These are phyloP conservation scores for Acanthamoeba polyphaga DNA, from an alignment of 208 protist species.

Conservation along the genomic window DNA sequence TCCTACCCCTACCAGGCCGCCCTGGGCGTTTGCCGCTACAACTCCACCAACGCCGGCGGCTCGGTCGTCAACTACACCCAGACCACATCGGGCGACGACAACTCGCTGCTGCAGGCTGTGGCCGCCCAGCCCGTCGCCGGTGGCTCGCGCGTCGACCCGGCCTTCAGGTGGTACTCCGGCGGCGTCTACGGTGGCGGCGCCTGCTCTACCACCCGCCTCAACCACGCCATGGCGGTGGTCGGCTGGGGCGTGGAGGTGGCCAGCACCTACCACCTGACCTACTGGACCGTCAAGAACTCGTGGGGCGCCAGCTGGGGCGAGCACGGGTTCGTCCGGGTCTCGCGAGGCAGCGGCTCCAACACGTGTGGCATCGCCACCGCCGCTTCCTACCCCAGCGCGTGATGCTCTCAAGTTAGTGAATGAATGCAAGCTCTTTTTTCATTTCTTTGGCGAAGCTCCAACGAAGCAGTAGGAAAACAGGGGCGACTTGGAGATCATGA, in stretches of 20 bases:
- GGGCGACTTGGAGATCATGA: conserved; percentile 19
- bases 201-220: conserved; percentile 88
- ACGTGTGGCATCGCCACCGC: conserved; percentile 70
- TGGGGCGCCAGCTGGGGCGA: neutral
- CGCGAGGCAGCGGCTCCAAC: conserved; percentile 14
- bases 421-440: no score
- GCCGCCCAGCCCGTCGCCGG: conserved; percentile 93
- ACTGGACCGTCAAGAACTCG: conserved; percentile 88
- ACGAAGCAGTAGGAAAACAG: conserved; percentile 19
- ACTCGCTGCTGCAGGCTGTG: conserved; percentile 81
- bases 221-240: conserved; percentile 89
- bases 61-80: conserved; percentile 91
- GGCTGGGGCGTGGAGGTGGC: conserved; percentile 86
- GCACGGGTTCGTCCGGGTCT: neutral
- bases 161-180: conserved; percentile 90
- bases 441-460: neutral
- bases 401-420: neutral
- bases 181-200: conserved; percentile 90
- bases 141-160: conserved; percentile 92
- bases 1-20: conserved; percentile 94
- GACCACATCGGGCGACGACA: conserved; percentile 89
- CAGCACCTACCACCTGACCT: conserved; percentile 62
- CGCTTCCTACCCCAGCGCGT: conserved; percentile 59
- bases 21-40: conserved; percentile 83
- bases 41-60: conserved; percentile 87